phyloP scores from a whole-genome alignment of 139 green algal genomes.

The Mychonastes homosphaera region DNA sequence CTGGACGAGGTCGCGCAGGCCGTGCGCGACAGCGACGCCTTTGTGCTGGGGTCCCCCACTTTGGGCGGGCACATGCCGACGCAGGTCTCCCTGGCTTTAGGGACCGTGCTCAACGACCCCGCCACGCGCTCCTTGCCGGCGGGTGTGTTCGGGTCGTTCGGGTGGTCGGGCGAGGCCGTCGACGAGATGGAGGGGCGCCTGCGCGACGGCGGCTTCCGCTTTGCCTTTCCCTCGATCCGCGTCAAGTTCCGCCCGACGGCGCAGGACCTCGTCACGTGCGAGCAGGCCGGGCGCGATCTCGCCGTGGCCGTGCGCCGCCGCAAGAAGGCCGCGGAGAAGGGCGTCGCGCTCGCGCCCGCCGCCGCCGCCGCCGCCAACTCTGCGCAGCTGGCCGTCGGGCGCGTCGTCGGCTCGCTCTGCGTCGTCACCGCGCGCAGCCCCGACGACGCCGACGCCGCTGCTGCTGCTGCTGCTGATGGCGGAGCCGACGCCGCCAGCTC shows the following conservation, averaged over 20 bases:
- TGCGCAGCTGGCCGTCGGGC: slow-evolving; percentile 68
- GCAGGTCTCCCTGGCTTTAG: slow-evolving; percentile 68
- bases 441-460: slow-evolving; percentile 61
- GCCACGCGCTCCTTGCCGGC: slow-evolving; percentile 56
- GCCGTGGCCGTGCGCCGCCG: slow-evolving; percentile 59
- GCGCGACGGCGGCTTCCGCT: slow-evolving; percentile 77
- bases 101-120: slow-evolving; percentile 61
- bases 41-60: slow-evolving; percentile 86
- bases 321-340: slow-evolving; percentile 26
- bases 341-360: slow-evolving; percentile 10
- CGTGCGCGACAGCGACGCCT: slow-evolving; percentile 55
- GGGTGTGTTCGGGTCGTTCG: slow-evolving; percentile 94
- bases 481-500: too few relatives aligned
- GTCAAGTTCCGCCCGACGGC: slow-evolving; percentile 90
- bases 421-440: slow-evolving; percentile 72
- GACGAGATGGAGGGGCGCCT: slow-evolving; percentile 65
- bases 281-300: slow-evolving; percentile 82
- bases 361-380: slow-evolving; percentile 27
- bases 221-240: slow-evolving; percentile 80
- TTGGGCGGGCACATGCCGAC: slow-evolving; percentile 95
- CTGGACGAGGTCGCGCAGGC: slow-evolving; percentile 56
- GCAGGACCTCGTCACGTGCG: slow-evolving; percentile 64
- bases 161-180: slow-evolving; percentile 87
- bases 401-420: slow-evolving; percentile 82
- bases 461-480: too few relatives aligned